Base-by-base conservation (phyloP, 768 basidiomycete species). In the Mycena sanguinolenta region DNA sequence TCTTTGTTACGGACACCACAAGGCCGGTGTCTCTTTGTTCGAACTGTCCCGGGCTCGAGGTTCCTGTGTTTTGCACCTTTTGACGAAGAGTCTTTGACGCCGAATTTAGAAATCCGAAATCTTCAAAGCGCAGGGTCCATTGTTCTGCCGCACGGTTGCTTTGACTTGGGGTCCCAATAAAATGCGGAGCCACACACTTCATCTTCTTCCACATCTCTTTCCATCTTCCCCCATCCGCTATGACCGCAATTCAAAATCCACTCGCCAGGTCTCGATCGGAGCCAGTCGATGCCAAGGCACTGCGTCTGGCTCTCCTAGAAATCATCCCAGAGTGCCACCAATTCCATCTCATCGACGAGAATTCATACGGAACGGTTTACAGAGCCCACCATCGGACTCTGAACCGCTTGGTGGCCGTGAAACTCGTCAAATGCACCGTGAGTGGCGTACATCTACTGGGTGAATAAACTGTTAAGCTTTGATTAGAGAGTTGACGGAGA, bases 381-480 rank as follows among this genome's bases (percentile, higher is more conserved):
- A 50, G 25, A n/a, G 61, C 49, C 7, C 36, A 52, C 17, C 61
- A 63, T 16, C 32, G 42, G 4, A 21, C 49, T 28, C 49, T 52
- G 13, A 63, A 63, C 34, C 36, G 17, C 8, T 27, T 53, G 9
- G 61, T 63, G n/a, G 61, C 61, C 3, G 32, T 63, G n/a, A 63
- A 63, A 10, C 23, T 63, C 6, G 61, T 63, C 34, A 25, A 23
- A 52, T 63, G 61, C 32, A 21, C 19, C 23, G 50, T 53, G 27
- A 3, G 36, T 23, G 12, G n/a, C 13, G 13, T 7, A 21, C 12
- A 46, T 5, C 17, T 16, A 17, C 23, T 60, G 57, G 57, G 25
- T 13, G 21, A n/a, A 53, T 0, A 17, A 1, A 32, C 30, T 25
- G 21, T 25, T 34, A 32, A 55, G 3, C 3, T 32, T 19, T 30